Percentiles rank a stretch among this genome's conserved stretches.
These are phyloP conservation scores for Euphorbia tirucalli DNA, from an alignment of 345 rosid genomes.

Conservation along the genomic window DNA sequence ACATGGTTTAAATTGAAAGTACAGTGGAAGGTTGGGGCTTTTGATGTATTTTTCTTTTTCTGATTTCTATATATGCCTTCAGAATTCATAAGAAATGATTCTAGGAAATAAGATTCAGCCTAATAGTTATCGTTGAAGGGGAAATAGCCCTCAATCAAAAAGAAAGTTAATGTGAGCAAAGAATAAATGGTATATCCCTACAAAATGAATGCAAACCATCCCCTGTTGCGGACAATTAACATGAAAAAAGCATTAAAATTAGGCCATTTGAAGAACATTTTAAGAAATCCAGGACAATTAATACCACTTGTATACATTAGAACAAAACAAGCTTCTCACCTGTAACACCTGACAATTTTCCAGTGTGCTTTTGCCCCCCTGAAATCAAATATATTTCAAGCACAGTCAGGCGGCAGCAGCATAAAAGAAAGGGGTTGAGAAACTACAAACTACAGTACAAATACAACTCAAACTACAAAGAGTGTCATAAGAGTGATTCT, in stretches of 20 bases:
- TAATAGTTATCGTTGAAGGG: background rate
- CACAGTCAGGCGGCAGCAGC: constrained; percentile 3
- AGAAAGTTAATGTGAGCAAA: background rate
- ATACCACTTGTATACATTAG: background rate
- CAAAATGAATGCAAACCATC: background rate
- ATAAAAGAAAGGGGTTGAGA: background rate
- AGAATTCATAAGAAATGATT: background rate
- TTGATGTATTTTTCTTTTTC: too few relatives aligned
- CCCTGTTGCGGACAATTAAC: background rate
- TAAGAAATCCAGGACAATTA: background rate
- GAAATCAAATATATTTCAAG: constrained; percentile 7
- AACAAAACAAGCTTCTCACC: constrained; percentile 37
- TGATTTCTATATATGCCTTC: background rate
- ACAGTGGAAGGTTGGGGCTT: background rate
- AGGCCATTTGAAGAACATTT: background rate
- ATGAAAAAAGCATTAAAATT: background rate
- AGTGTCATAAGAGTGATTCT: background rate
- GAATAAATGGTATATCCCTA: background rate
- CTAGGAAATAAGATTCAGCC: background rate
- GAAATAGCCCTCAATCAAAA: background rate
- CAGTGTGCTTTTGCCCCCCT: constrained; percentile 97
- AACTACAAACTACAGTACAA: background rate
- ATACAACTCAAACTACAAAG: background rate
- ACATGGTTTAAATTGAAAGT: background rate
- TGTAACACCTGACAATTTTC: constrained; percentile 96